Evolutionary conservation across 768 basidiomycete species (phyloP), one percentile per base, ranked within the genome.

Genomic region (Leccinum incarnatum): DNA sequence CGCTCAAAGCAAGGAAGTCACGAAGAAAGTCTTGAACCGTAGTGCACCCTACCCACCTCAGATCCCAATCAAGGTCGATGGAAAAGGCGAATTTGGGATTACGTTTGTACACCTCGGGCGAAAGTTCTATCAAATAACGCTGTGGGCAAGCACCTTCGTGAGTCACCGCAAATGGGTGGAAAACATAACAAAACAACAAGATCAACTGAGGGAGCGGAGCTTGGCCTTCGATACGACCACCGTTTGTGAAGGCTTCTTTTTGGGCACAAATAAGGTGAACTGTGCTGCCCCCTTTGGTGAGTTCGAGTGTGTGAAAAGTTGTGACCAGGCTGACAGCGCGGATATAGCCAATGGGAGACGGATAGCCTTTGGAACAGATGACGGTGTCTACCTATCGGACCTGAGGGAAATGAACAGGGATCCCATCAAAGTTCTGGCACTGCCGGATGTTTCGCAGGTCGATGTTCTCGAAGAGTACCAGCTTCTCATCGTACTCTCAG

Each of bases 401-500:
- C 77, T 97, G 29, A 81, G 85, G 48, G 89, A 92, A 54, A 73
- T 79, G 36, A 85, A 84, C 63, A 83, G 86, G 48, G 91, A 93
- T 23, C 97, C 96, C 0, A 80, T 93, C 27, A 93, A 95, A 74
- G 94, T 99, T 29, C 79, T 99, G 58, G 88, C 89, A 12, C 75
- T 98, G 25, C 78, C 89, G 46, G 93, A 96, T 63, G 96, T 99
- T 15, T 82, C 88, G 1, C 97, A 99, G 76, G 89, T 99, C 8
- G 97, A 98, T 64, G 89, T 99, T 8, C 80, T 99, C 56, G 96
- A 98, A 73, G 94, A 97, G 57, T 97, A 95, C 69, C 91, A 95
- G 66, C 81, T 98, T 3, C 80, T 99, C 59, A 90, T 99, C 58
- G 96, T 98, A n/a, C 83, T 99, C n/a, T 94, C 97, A n/a, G 94